A percentile compares a stretch with the other conserved stretches of the same genome.
Evolutionary conservation across 169 alveolate genomes (phyloP).

Genomic region (Plasmodium knowlesi): DNA sequence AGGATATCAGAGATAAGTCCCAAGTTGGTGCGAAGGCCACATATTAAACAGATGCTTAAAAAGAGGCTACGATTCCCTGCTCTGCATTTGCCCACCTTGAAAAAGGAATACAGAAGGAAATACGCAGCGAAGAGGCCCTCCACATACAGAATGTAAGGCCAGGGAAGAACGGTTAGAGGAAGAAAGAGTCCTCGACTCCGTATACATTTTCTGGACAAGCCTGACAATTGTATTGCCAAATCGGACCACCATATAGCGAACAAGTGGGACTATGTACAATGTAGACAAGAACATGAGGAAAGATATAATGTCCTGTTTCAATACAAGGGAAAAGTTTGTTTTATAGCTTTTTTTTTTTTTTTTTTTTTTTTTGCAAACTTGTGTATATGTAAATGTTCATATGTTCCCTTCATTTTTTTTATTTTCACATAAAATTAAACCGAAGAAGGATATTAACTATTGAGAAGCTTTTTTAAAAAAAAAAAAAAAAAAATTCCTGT

Average conservation of each 20-base stretch:
- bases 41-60: constrained; percentile 89
- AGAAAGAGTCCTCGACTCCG: neutral
- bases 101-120: constrained; percentile 86
- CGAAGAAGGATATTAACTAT: neutral
- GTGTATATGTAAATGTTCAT: neutral
- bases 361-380: neutral
- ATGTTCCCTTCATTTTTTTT: neutral
- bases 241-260: neutral
- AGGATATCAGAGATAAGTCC: constrained; percentile 89
- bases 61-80: constrained; percentile 93
- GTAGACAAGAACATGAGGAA: neutral
- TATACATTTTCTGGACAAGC: neutral
- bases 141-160: constrained; percentile 77
- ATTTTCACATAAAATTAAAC: neutral
- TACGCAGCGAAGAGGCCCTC: constrained; percentile 91
- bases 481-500: too few species aligned
- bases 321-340: neutral
- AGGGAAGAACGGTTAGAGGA: neutral
- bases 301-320: neutral
- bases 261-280: neutral
- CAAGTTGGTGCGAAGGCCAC: constrained; percentile 89
- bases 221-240: neutral
- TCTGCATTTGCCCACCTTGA: constrained; percentile 86
- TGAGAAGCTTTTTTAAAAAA: too few species aligned
- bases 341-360: neutral